These are phyloP conservation scores for Chaetomidium leptoderma DNA, from an alignment of 495 filamentous ascomycete genomes.

Conservation along the genomic window DNA sequence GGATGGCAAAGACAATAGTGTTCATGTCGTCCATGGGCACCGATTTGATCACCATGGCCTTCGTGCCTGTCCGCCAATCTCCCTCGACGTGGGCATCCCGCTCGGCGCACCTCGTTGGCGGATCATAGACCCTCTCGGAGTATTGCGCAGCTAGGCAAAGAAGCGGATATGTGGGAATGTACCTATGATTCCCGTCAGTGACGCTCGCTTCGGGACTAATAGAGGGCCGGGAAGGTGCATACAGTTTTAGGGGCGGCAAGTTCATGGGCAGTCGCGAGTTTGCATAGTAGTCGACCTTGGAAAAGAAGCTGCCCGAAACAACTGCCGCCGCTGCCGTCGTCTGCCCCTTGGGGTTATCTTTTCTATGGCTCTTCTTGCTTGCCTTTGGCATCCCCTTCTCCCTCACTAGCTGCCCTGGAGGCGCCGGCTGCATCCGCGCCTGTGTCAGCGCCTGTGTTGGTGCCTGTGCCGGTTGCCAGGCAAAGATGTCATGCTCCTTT, in stretches of 20 bases:
- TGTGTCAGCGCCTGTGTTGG: constrained; percentile 32
- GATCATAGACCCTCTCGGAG: constrained; percentile 65
- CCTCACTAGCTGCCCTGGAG: constrained; percentile 13
- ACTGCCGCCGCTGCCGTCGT: constrained; percentile 38
- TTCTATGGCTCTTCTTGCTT: constrained; percentile 26
- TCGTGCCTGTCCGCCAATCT: constrained; percentile 67
- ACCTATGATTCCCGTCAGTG: constrained; percentile 38
- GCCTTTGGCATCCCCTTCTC: constrained; percentile 29
- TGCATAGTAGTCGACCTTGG: constrained; percentile 72
- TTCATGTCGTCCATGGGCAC: constrained; percentile 70
- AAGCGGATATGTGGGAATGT: constrained; percentile 64
- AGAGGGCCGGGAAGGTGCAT: constrained; percentile 25
- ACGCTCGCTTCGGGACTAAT: not conserved
- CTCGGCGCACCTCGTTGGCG: constrained; percentile 51
- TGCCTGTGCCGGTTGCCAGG: constrained; percentile 36
- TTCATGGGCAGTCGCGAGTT: constrained; percentile 70
- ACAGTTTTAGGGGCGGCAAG: constrained; percentile 62
- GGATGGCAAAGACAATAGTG: constrained; percentile 74
- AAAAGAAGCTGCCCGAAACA: constrained; percentile 56
- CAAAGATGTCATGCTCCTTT: constrained; percentile 57
- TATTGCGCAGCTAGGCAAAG: constrained; percentile 71
- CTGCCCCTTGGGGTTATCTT: constrained; percentile 32
- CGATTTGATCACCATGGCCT: constrained; percentile 79
- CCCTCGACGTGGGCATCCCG: constrained; percentile 60
- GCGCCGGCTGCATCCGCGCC: constrained; percentile 19